Base-by-base conservation (phyloP, 1,284 basidiomycete genomes). In the Athelia sp. region DNA sequence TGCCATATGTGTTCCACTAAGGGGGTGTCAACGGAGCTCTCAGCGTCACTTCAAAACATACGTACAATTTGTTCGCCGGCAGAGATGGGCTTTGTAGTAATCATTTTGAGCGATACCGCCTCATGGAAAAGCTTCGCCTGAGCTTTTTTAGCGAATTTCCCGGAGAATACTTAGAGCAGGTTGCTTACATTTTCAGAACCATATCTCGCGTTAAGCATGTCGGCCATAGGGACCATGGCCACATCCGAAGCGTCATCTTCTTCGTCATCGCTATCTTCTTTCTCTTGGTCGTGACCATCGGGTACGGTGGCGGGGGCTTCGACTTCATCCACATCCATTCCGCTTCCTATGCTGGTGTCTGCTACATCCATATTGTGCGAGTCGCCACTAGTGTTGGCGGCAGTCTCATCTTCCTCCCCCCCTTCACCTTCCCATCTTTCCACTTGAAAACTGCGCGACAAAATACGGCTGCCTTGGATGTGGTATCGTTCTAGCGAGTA, bases 201-300 rank as follows among this genome's bases (percentile, higher is more conserved):
- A 63, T 82, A 92, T 49, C 84, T 81, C 4, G 94, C 94, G 58
- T 96, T 97, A 46, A 96, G 74, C 76, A 98, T 86, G 66, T 98
- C 96, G 1, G 96, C 97, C 76, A 99, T 87, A 0, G 96, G 96
- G 1, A 98, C 90, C 94, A 99, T 97, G 1, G 90, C 85, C 10
- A 93, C 84, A 55, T 91, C 83, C 1, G 79, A 74, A 1, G 83
- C 71, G 50, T 87, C 80, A 46, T 84, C 82, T 3, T 82, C 75
- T 11, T 71, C 73, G 19, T 72, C 71, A n/a, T 72, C 67, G 15
- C 62, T 63, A 4, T 63, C 65, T 1, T 67, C 66, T 10, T 61
- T 61, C 4, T 66, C 59, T 17, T 61, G 63, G 1, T 61, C 55
- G 9, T 58, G 62, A 8, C 58, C 62, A 13, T 62, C 58, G 2